Base-by-base conservation (phyloP, 805 yeast genomes). In the Saccharomycopsis sp. region DNA sequence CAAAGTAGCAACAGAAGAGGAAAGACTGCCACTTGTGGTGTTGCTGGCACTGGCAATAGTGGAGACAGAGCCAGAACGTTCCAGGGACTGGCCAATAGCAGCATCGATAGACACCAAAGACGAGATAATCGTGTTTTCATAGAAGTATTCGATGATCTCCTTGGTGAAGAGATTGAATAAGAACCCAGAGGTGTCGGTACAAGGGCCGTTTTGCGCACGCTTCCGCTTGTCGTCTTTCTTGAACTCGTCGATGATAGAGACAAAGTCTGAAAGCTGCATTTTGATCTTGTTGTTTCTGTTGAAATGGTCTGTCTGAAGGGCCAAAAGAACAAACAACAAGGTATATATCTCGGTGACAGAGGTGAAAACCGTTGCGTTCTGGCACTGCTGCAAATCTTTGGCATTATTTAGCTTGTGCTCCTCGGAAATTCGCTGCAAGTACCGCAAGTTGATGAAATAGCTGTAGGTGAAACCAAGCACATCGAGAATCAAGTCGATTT, bases 241-340 rank as follows among this genome's bases (percentile, higher is more conserved):
- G 60, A 73, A 75, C 41, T 68, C 67, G 47, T 70, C 68, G 2
- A 77, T 68, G 52, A 80, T 80, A 50, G 76, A 75, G 15, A 84
- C 74, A 65, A 82, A 87, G 61, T 86, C 91, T 2, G 73, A 68
- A 64, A 79, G 83, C 8, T 82, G 70, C 88, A 87, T 85, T 67
- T 87, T 87, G 57, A 73, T 77, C 64, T 79, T 82, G 69, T 86
- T 86, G 66, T 79, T 83, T 18, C 78, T 76, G 69, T 87, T 87
- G 71, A 84, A 87, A 58, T 74, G 78, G 66, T 87, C 94, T 0
- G 94, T 87, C 66, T 87, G 92, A 34, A 87, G 71, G 77, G 87
- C 83, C 51, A 87, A 74, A 48, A 87, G 68, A 1, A 90, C 83
- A 64, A 83, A 87, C 1, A 83, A 75, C 12, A 85, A 66, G 52